A percentile compares a stretch with the other conserved stretches of the same genome.
These are phyloP conservation scores for Rhodotorula graminis DNA, from an alignment of 768 basidiomycete genomes.

Conservation along the genomic window DNA sequence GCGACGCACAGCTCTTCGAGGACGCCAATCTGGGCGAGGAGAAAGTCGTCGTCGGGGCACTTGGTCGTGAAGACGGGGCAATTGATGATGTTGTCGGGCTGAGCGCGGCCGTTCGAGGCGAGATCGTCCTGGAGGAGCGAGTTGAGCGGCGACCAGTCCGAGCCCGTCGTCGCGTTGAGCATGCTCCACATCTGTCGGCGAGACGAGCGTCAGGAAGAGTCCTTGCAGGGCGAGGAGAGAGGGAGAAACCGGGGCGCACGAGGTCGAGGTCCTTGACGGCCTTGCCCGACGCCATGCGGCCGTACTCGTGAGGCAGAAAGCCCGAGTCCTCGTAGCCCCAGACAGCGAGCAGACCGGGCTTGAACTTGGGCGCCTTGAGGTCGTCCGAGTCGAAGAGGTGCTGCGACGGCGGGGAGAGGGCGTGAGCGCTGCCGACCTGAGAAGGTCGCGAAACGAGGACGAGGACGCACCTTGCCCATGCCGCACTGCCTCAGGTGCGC, in stretches of 20 bases:
- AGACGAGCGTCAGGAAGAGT: not conserved
- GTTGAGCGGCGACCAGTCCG: constrained; percentile 2
- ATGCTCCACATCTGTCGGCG: constrained; percentile 18
- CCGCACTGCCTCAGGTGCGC: constrained; percentile 21
- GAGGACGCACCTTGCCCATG: constrained; percentile 8
- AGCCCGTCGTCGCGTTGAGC: constrained; percentile 5
- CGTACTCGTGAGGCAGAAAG: not conserved
- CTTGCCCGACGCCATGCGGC: constrained; percentile 4
- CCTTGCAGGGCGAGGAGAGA: not conserved
- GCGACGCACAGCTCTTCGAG: constrained; percentile 28
- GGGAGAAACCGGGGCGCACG: constrained; percentile 1
- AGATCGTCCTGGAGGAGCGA: constrained; percentile 32
- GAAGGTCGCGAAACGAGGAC: no score
- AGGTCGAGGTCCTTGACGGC: constrained; percentile 30
- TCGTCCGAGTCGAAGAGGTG: constrained; percentile 19
- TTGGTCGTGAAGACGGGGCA: constrained; percentile 22
- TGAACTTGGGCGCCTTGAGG: not conserved
- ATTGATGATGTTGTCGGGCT: constrained; percentile 27
- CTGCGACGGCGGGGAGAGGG: not conserved
- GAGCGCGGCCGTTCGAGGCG: constrained; percentile 15
- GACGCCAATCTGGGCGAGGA: constrained; percentile 33
- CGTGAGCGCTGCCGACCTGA: no score
- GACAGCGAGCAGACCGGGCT: not conserved
- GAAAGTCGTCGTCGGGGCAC: constrained; percentile 27
- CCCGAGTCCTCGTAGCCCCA: constrained; percentile 33